Percentiles rank a stretch among this genome's conserved stretches.
phyloP scores from a whole-genome alignment of 2,329 filamentous ascomycete genomes.

The Neopestalotiopsis clavispora region DNA sequence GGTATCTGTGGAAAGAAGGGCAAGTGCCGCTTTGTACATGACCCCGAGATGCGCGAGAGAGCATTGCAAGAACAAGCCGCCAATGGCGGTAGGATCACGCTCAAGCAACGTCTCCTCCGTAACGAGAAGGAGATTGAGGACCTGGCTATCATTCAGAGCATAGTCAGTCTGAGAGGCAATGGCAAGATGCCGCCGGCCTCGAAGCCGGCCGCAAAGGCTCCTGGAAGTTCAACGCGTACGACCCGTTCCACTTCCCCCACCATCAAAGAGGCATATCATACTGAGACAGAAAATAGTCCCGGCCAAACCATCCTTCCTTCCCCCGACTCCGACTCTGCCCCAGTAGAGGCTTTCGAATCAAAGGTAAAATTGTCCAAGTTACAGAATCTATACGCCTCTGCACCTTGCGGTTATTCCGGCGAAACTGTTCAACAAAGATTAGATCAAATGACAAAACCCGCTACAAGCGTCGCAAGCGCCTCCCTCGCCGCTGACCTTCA shows the following conservation, averaged over 20 bases:
- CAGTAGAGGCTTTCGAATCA: not conserved
- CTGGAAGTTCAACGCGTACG: conserved; percentile 29
- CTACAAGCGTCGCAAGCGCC: not conserved
- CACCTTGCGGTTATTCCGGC: not conserved
- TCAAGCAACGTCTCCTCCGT: conserved; percentile 67
- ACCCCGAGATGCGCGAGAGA: conserved; percentile 65
- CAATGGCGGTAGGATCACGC: conserved; percentile 69
- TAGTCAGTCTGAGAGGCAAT: conserved; percentile 67
- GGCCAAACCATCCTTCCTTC: conserved; percentile 15
- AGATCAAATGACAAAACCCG: not conserved
- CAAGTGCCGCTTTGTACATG: conserved; percentile 77
- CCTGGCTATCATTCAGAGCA: conserved; percentile 67
- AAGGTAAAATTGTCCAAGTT: conserved; percentile 8
- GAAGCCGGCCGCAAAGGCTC: conserved; percentile 30
- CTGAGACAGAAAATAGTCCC: conserved; percentile 11
- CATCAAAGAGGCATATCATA: not conserved
- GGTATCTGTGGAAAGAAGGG: conserved; percentile 74
- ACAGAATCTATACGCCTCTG: not conserved
- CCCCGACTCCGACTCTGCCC: conserved; percentile 13
- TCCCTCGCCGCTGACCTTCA: not conserved
- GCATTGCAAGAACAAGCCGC: conserved; percentile 67
- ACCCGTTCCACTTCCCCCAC: conserved; percentile 7
- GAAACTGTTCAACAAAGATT: not conserved
- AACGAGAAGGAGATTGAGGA: conserved; percentile 74
- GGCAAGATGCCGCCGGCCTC: conserved; percentile 40